These are phyloP conservation scores for Chloris gayana DNA, from an alignment of 176 grass and related monocot genomes.

Conservation along the genomic window DNA sequence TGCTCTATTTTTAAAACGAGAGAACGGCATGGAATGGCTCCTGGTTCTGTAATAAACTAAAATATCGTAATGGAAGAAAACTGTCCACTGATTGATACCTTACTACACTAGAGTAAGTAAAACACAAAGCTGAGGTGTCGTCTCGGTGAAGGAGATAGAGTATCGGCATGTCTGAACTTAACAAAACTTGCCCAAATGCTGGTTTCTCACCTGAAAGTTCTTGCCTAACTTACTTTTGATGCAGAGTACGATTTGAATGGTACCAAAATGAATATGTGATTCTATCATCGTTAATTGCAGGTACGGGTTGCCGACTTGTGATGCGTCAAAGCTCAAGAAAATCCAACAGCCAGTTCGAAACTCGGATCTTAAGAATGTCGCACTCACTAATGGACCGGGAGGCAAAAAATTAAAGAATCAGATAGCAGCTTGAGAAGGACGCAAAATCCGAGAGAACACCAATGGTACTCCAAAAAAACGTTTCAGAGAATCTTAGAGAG, in stretches of 20 bases:
- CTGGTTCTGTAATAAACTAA: too few species aligned
- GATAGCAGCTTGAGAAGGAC: neutral
- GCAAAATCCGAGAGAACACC: neutral
- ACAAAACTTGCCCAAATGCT: neutral
- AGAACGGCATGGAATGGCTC: neutral
- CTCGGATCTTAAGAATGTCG: neutral
- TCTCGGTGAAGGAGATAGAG: neutral
- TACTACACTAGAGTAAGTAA: too few species aligned
- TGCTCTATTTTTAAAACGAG: neutral
- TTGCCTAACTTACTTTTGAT: too few species aligned
- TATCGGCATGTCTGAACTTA: constrained; percentile 13
- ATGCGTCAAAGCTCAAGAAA: neutral
- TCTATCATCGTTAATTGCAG: too few species aligned
- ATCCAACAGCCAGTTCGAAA: neutral
- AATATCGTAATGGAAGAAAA: too few species aligned
- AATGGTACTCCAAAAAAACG: too few species aligned
- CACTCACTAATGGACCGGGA: neutral
- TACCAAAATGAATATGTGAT: too few species aligned
- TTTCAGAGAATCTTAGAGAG: neutral
- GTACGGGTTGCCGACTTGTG: too few species aligned
- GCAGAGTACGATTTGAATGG: too few species aligned
- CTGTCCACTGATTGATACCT: too few species aligned
- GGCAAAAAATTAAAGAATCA: neutral
- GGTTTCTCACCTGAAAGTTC: neutral
- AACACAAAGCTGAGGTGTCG: neutral